Evolutionary conservation across 495 filamentous ascomycete genomes (phyloP).

Genomic region (Aspergillus asperescens): DNA sequence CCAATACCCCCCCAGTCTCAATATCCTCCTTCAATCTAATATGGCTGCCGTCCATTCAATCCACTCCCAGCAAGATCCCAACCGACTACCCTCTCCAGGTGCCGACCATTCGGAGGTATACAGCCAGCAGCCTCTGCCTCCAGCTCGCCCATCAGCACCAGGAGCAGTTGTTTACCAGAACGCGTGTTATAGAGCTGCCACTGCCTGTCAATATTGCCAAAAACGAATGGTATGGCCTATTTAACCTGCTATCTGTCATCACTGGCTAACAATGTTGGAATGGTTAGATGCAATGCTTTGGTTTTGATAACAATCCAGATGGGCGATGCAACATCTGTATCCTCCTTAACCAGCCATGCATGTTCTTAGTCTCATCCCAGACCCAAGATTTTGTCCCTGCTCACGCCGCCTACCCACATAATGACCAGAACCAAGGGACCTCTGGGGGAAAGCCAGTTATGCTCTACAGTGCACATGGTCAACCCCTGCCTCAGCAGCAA

Average conservation of each 20-base stretch:
- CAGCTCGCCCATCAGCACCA: slow-evolving; percentile 13
- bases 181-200: slow-evolving; percentile 72
- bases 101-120: slow-evolving; percentile 44
- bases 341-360: slow-evolving; percentile 77
- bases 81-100: slow-evolving; percentile 38
- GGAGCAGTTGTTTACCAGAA: slow-evolving; percentile 52
- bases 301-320: slow-evolving; percentile 71
- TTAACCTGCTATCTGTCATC: background rate
- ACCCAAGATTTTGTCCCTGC: slow-evolving; percentile 80
- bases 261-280: slow-evolving; percentile 14
- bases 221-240: slow-evolving; percentile 65
- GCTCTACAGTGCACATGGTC: slow-evolving; percentile 72
- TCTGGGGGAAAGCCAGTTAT: slow-evolving; percentile 36
- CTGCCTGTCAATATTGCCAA: slow-evolving; percentile 76
- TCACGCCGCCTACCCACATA: slow-evolving; percentile 63
- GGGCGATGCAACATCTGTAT: slow-evolving; percentile 76
- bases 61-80: slow-evolving; percentile 33
- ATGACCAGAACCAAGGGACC: slow-evolving; percentile 39
- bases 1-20: slow-evolving; percentile 33
- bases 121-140: slow-evolving; percentile 37
- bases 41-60: slow-evolving; percentile 41
- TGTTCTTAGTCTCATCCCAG: slow-evolving; percentile 81
- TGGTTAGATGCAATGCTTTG: slow-evolving; percentile 76
- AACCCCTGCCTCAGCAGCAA: slow-evolving; percentile 57
- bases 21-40: slow-evolving; percentile 34